Evolutionary conservation across 805 yeast genomes (phyloP).

Genomic region (Ogataea polymorpha): DNA sequence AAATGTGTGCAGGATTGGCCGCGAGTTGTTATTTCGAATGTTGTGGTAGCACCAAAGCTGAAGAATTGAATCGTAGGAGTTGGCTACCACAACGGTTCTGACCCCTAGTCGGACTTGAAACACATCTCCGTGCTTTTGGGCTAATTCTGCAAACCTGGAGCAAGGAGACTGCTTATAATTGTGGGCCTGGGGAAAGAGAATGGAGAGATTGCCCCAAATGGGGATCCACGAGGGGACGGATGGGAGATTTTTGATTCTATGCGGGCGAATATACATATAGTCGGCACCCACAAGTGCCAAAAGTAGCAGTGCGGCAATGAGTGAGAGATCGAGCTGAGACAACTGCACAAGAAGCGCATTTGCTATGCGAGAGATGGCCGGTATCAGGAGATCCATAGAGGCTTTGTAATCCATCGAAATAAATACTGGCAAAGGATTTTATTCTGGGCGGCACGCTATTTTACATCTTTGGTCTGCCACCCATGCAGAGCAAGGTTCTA

Average conservation of each 20-base stretch:
- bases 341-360: neutral
- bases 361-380: neutral
- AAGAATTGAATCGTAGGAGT: conserved; percentile 53
- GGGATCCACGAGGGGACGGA: conserved; percentile 22
- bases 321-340: neutral
- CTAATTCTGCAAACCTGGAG: conserved; percentile 43
- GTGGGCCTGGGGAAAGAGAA: conserved; percentile 27
- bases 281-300: conserved; percentile 6
- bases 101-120: conserved; percentile 65
- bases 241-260: conserved; percentile 20
- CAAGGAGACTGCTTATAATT: conserved; percentile 40
- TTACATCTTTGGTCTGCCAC: neutral
- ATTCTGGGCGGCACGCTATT: conserved; percentile 9
- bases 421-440: conserved; percentile 4
- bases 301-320: no score
- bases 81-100: conserved; percentile 59
- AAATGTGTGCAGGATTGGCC: conserved; percentile 67
- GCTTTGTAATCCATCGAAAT: neutral
- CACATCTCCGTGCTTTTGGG: conserved; percentile 41
- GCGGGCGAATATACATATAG: conserved; percentile 9
- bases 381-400: neutral
- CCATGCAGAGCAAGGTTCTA: neutral
- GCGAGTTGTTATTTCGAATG: conserved; percentile 54
- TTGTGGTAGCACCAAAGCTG: conserved; percentile 49
- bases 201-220: conserved; percentile 24